A percentile compares a stretch with the other conserved stretches of the same genome.
phyloP scores from a whole-genome alignment of 1,139 yeast genomes.

The Candida sp. region DNA sequence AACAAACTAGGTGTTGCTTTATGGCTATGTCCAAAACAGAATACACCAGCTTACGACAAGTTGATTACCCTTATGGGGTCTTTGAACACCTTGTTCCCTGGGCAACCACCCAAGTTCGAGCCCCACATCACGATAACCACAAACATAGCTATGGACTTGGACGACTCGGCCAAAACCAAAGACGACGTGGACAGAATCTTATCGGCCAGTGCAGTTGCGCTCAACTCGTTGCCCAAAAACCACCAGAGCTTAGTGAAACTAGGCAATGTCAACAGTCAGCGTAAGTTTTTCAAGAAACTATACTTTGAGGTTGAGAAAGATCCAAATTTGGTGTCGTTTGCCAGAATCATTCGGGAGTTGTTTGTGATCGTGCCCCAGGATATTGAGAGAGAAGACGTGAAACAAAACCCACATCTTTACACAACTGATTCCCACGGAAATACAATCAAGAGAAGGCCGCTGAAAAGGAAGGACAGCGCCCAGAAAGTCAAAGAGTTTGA shows the following conservation, averaged over 20 bases:
- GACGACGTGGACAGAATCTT: constrained; percentile 66
- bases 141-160: constrained; percentile 49
- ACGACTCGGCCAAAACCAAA: constrained; percentile 40
- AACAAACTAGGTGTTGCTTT: constrained; percentile 54
- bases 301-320: constrained; percentile 59
- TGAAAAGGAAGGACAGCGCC: constrained; percentile 20
- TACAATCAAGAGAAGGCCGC: constrained; percentile 28
- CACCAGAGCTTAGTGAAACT: constrained; percentile 41
- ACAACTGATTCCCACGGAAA: constrained; percentile 38
- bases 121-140: constrained; percentile 84
- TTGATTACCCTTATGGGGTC: constrained; percentile 65
- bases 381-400: constrained; percentile 38
- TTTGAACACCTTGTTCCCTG: constrained; percentile 70
- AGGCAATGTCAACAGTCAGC: constrained; percentile 42
- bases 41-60: constrained; percentile 59
- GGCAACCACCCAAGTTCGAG: constrained; percentile 64
- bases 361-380: constrained; percentile 55
- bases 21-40: constrained; percentile 76
- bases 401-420: constrained; percentile 45
- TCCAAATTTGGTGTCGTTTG: constrained; percentile 66
- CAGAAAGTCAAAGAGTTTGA: constrained; percentile 26
- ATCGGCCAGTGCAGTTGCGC: constrained; percentile 70
- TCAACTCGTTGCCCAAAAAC: constrained; percentile 47
- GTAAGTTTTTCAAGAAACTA: constrained; percentile 64
- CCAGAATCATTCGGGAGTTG: constrained; percentile 71